Evolutionary conservation across 441 rosid genomes (phyloP).

Genomic region (Melastoma candidum): DNA sequence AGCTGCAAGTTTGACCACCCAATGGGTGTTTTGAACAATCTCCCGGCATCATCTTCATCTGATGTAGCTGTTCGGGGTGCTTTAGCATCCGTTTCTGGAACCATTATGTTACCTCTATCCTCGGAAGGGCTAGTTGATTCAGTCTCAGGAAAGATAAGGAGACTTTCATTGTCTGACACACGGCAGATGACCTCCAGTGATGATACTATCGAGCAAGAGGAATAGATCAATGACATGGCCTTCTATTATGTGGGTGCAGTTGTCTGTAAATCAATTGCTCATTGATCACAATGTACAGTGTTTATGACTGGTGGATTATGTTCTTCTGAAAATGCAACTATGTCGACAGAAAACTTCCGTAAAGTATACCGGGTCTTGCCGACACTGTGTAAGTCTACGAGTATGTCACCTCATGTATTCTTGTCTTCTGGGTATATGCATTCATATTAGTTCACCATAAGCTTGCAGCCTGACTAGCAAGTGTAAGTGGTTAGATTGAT

Average conservation of each 20-base stretch:
- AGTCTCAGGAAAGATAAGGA: slow-evolving; percentile 47
- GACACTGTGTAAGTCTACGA: slow-evolving; percentile 25
- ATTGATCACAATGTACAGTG: slow-evolving; percentile 53
- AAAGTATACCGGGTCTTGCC: no score
- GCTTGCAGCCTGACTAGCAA: no score
- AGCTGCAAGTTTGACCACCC: slow-evolving; percentile 99
- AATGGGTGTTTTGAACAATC: slow-evolving; percentile 66
- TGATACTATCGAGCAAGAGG: slow-evolving; percentile 56
- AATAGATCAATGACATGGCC: slow-evolving; percentile 23
- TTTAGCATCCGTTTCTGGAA: slow-evolving; percentile 47
- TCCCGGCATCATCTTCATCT: slow-evolving; percentile 51
- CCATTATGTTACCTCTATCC: slow-evolving; percentile 37
- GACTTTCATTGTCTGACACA: slow-evolving; percentile 64
- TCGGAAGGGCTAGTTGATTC: slow-evolving; percentile 67
- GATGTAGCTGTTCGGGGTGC: slow-evolving; percentile 43
- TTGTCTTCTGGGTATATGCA: no score
- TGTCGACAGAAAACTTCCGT: no score
- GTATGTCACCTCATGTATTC: slow-evolving; percentile 31
- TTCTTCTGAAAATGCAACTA: slow-evolving; percentile 17
- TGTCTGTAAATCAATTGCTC: slow-evolving; percentile 64
- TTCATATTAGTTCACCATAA: no score
- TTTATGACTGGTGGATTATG: slow-evolving; percentile 30
- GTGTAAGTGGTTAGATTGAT: no score
- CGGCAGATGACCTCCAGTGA: slow-evolving; percentile 72
- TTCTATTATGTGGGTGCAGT: slow-evolving; percentile 22